A percentile compares a stretch with the other conserved stretches of the same genome.
These are phyloP conservation scores for Eucalyptus marginata DNA, from an alignment of 345 rosid genomes.

Conservation along the genomic window DNA sequence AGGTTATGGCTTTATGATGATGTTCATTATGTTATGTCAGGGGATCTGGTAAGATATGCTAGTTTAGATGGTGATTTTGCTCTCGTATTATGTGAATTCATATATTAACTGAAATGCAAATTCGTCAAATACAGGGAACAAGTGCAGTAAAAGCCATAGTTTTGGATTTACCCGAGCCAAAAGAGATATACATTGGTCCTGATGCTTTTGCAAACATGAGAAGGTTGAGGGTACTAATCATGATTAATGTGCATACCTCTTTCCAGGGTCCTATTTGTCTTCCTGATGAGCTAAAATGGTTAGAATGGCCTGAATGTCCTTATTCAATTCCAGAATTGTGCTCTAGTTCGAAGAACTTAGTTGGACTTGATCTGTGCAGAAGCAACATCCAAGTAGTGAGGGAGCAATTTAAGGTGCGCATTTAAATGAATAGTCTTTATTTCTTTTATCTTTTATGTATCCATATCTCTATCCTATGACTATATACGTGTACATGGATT, in stretches of 20 bases:
- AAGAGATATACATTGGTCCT: neutral
- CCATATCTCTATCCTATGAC: no score
- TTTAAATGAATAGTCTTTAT: neutral
- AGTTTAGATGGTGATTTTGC: fast-evolving
- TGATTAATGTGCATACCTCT: neutral
- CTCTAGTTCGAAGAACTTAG: neutral
- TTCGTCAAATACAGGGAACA: fast-evolving
- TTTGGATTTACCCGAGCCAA: neutral
- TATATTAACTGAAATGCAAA: neutral
- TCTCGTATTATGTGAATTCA: no score
- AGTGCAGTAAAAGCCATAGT: neutral
- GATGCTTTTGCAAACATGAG: neutral
- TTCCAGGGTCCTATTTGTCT: neutral
- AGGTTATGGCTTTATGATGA: neutral
- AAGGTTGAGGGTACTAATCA: neutral
- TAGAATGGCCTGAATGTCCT: neutral
- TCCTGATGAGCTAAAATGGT: neutral
- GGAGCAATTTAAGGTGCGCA: neutral
- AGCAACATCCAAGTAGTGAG: neutral
- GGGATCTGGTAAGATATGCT: neutral
- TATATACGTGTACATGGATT: no score
- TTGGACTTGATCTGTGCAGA: fast-evolving
- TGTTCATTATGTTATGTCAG: neutral
- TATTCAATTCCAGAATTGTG: fast-evolving
- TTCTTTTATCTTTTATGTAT: no score